Evolutionary conservation across 2,329 filamentous ascomycete genomes (phyloP), one percentile per base, ranked within the genome.

Genomic region (Ambrosiella beaveri): DNA sequence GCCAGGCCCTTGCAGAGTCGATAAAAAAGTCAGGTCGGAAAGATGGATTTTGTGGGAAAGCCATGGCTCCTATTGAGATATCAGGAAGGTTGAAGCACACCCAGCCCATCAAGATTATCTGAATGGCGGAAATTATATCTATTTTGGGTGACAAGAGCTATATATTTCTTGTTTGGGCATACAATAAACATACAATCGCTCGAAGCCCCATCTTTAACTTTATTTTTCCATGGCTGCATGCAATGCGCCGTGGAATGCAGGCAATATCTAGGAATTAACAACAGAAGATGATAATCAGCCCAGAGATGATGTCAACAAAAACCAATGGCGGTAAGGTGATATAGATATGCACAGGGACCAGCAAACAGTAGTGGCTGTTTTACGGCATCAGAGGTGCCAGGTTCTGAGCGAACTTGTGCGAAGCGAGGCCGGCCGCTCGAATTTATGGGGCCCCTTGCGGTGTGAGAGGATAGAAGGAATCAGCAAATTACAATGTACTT

Each of bases 401-500:
- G 52, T 54, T 54, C 52, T 27, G 52, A 19, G 52, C 52, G 52
- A 54, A 41, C 13, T 12, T 54, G 9, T 54, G 52, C 52, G 52
- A 54, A 27, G 38, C 13, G 52, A 54, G 39, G 39, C 52, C 52
- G 52, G 38, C 27, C 5, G 27, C 27, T 27, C 27, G 27, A 27
- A 27, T 2, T 27, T 27, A 27, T 27, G 27, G 27, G 27, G 27
- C 27, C 27, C 27, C 27, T 27, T 27, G 27, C 27, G 27, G 27
- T 27, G 39, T 41, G 6, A 12, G 7, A 5, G 2, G 13, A 38
- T 9, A 7, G n/a, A 45, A 45, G 53, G 38, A 44, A 27, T 55
- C n/a, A 12, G 15, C 53, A 27, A 27, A 35, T 44, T 55, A 35
- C 17, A 45, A 55, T 19, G 6, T 6, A 35, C 3, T n/a, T 40